Evolutionary conservation across 306 rosid genomes (phyloP), one percentile per base, ranked within the genome.

Genomic region (Ochetophila trinervis): DNA sequence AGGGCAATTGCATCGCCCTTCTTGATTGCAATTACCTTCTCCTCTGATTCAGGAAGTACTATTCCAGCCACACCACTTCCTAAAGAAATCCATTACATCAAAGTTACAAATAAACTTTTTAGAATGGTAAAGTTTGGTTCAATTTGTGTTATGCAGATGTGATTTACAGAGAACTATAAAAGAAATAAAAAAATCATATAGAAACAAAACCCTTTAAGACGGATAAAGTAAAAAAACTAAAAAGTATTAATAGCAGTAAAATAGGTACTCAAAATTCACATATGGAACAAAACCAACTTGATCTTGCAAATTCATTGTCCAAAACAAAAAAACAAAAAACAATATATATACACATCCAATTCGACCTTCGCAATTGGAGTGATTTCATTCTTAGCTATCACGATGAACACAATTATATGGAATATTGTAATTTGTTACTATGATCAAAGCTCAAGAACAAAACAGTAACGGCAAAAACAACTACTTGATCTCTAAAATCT

Each of bases 1-100:
- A 90, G 86, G 24, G 97, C 95, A 73, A 90, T 62, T 9, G 95
- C 88, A 64, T 90, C 95, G n/a, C 95, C 95, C 79, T 85, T 83
- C 72, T 87, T 90, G 20, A 90, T 82, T 65, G 88, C 84, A 53
- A 90, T 37, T 37, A 87, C 88, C 80, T 80, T 87, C 82, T 90
- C 95, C 65, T 90, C 88, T 17, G 72, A 34, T 61, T 87, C 95
- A 13, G 95, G 95, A 21, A 76, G 87, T 15, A 90, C 84, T 23
- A 90, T 70, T 67, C 97, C 95, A 58, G 73, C 86, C 45, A 73
- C 79, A 34, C 95, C 97, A 32, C 8, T 53, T 14, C 91, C 97
- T 90, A n/a, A 40, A 37, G 0, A 63, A 45, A 57, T n/a, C 15
- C 50, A 73, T 60, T 47, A 48, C 16, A 64, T 52, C 63, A 10